A percentile compares a stretch with the other conserved stretches of the same genome.
These are phyloP conservation scores for Dothiorella sarmentorum DNA, from an alignment of 2,329 filamentous ascomycete species.

Conservation along the genomic window DNA sequence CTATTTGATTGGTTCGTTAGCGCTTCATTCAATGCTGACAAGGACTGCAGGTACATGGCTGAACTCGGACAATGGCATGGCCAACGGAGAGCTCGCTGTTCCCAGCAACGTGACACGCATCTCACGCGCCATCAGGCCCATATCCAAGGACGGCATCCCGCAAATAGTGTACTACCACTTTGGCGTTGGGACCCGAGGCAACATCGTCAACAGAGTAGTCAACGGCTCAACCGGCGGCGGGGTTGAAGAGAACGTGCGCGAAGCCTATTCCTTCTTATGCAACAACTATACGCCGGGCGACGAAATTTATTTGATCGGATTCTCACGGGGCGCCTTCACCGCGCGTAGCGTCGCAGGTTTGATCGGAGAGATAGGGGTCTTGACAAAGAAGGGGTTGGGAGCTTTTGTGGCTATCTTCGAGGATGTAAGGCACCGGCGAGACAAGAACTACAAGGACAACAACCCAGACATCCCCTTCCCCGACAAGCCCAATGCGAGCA, in stretches of 20 bases:
- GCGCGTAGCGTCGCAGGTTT: slow-evolving; percentile 26
- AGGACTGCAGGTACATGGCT: slow-evolving; percentile 42
- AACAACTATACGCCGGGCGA: slow-evolving; percentile 59
- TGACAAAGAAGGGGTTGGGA: slow-evolving; percentile 22
- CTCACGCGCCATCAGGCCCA: slow-evolving; percentile 33
- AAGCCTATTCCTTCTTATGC: slow-evolving; percentile 61
- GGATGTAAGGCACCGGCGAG: slow-evolving; percentile 33
- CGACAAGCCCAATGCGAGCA: slow-evolving; percentile 17
- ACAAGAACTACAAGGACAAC: slow-evolving; percentile 30
- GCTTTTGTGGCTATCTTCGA: slow-evolving; percentile 22
- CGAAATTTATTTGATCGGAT: slow-evolving; percentile 51
- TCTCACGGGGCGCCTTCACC: slow-evolving; percentile 58
- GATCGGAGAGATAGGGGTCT: slow-evolving; percentile 24
- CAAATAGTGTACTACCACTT: slow-evolving; percentile 44
- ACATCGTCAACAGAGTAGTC: slow-evolving; percentile 20
- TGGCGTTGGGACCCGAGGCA: slow-evolving; percentile 35
- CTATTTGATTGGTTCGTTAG: too few species aligned
- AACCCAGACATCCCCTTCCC: slow-evolving; percentile 20
- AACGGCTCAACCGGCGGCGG: slow-evolving; percentile 26
- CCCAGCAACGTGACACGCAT: slow-evolving; percentile 43
- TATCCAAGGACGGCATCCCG: slow-evolving; percentile 28
- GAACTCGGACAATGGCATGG: slow-evolving; percentile 46
- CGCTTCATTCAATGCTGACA: background rate
- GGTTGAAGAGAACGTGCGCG: slow-evolving; percentile 50
- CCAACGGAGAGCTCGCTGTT: slow-evolving; percentile 36